phyloP scores from a whole-genome alignment of 805 yeast species.

The Cyberlindnera americana region DNA sequence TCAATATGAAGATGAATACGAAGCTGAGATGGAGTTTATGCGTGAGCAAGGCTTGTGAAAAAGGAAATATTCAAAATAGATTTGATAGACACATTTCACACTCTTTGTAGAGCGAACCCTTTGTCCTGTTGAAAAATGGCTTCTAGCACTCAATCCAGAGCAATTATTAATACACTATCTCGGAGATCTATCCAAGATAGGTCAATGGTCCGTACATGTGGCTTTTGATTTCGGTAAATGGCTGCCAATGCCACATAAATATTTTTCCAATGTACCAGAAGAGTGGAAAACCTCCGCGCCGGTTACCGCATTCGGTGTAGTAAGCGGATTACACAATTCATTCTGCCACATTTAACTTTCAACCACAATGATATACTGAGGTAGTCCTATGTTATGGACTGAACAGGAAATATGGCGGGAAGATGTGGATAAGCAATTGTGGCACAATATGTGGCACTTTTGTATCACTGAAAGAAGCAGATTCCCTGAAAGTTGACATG shows the following conservation, averaged over 20 bases:
- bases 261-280: too few species aligned
- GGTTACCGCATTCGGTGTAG: not conserved
- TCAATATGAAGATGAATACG: constrained; percentile 17
- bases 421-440: not conserved
- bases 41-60: constrained; percentile 16
- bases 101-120: too few species aligned
- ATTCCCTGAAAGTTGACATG: too few species aligned
- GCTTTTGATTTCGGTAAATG: not conserved
- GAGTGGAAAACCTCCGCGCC: not conserved
- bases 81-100: too few species aligned
- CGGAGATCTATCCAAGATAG: not conserved
- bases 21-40: constrained; percentile 26
- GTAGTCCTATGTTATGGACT: not conserved
- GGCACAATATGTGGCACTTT: not conserved
- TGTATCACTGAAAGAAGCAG: too few species aligned
- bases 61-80: too few species aligned
- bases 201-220: not conserved
- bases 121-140: too few species aligned
- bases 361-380: too few species aligned
- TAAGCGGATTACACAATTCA: not conserved
- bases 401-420: not conserved
- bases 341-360: too few species aligned
- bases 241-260: too few species aligned
- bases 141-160: too few species aligned
- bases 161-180: too few species aligned